phyloP scores from a whole-genome alignment of 331 rosid genomes.

The Quercus phellos region DNA sequence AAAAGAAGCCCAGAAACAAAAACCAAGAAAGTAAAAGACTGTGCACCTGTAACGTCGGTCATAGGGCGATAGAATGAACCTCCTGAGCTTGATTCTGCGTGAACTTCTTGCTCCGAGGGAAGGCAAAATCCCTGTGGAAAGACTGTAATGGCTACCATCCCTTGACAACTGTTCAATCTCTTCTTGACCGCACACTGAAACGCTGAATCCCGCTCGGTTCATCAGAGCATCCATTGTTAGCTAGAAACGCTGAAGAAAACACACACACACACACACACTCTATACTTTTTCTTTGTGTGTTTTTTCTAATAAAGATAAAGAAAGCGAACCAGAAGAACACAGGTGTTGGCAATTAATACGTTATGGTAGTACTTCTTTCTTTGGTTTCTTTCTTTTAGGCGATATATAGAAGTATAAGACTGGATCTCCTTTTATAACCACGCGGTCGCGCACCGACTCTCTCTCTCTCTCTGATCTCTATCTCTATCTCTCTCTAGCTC shows the following conservation, averaged over 20 bases:
- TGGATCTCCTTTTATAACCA: too few species aligned
- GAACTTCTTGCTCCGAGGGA: conserved; percentile 79
- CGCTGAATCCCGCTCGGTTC: conserved; percentile 25
- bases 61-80: conserved; percentile 53
- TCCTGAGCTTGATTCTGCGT: conserved; percentile 55
- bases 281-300: background rate
- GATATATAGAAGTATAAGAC: too few species aligned
- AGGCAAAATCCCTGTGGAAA: conserved; percentile 68
- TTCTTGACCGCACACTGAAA: conserved; percentile 56
- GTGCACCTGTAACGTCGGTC: conserved; percentile 78
- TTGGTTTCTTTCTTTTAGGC: too few species aligned
- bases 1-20: background rate
- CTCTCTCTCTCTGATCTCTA: too few species aligned
- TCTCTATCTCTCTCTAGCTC: too few species aligned
- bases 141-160: conserved; percentile 89
- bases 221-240: conserved; percentile 21
- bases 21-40: background rate
- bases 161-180: conserved; percentile 64
- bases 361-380: too few species aligned
- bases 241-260: background rate
- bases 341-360: background rate
- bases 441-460: too few species aligned
- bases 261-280: background rate
- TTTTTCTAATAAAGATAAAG: too few species aligned
- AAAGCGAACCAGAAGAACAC: too few species aligned